Conservation (phyloP, 1,284 basidiomycete species). For the Athelia sp. region DNA sequence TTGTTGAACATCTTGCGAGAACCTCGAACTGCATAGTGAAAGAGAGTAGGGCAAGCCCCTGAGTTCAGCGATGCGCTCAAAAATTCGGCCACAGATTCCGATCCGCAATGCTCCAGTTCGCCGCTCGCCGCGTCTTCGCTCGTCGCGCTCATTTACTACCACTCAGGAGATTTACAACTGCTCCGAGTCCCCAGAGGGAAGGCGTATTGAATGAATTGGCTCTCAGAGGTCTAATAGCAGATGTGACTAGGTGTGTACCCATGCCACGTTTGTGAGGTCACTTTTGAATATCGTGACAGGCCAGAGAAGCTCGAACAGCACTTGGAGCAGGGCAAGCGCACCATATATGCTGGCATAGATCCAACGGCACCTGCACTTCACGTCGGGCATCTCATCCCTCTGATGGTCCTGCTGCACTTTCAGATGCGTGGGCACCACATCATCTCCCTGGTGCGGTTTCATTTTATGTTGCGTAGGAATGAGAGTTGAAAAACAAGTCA, state of each 20-base stretch:
- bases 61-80: too few relatives aligned
- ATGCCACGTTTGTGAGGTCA: too few relatives aligned
- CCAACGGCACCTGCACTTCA: slow-evolving; percentile 89
- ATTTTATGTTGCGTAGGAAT: not conserved
- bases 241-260: too few relatives aligned
- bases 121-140: not conserved
- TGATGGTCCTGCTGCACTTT: slow-evolving; percentile 85
- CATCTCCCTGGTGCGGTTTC: slow-evolving; percentile 68
- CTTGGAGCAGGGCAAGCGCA: slow-evolving; percentile 26
- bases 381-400: slow-evolving; percentile 89
- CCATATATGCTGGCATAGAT: slow-evolving; percentile 88
- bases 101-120: too few relatives aligned
- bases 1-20: slow-evolving; percentile 72
- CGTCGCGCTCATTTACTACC: not conserved
- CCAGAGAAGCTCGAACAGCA: too few relatives aligned
- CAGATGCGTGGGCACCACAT: slow-evolving; percentile 76
- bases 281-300: too few relatives aligned
- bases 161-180: not conserved
- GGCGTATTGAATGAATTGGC: not conserved
- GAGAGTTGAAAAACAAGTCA: slow-evolving; percentile 26
- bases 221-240: not conserved
- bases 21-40: slow-evolving; percentile 72
- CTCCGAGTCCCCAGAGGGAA: not conserved
- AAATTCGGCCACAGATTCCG: too few relatives aligned
- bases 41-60: not conserved